Conservation (phyloP, 2,329 filamentous ascomycete species). For the Aspergillus brunneoviolaceus region DNA sequence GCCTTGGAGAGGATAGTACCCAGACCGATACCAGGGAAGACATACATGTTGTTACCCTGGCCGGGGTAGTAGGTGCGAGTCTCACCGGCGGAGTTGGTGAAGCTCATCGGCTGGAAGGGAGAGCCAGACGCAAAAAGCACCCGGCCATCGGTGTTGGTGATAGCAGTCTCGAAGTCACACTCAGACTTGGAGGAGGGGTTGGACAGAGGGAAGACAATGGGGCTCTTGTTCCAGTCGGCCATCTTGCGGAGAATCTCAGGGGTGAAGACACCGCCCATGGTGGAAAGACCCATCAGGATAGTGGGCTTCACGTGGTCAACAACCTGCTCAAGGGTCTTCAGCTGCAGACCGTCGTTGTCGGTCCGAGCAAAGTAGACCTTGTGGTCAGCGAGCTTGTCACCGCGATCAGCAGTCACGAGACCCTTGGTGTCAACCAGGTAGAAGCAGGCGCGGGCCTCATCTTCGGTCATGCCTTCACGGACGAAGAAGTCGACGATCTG, state of each 20-base stretch:
- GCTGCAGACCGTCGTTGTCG: slow-evolving; percentile 64
- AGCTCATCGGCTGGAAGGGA: slow-evolving; percentile 74
- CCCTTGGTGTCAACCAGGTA: slow-evolving; percentile 97
- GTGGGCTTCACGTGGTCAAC: slow-evolving; percentile 94
- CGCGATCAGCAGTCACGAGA: slow-evolving; percentile 87
- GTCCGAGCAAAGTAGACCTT: slow-evolving; percentile 67
- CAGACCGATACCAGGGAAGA: slow-evolving; percentile 94
- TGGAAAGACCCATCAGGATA: slow-evolving; percentile 89
- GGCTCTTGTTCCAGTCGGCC: slow-evolving; percentile 66
- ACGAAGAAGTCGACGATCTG: slow-evolving; percentile 98
- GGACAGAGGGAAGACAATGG: slow-evolving; percentile 93
- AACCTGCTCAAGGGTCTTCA: slow-evolving; percentile 81
- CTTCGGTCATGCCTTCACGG: slow-evolving; percentile 82
- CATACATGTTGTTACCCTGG: slow-evolving; percentile 81
- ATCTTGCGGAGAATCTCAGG: slow-evolving; percentile 73
- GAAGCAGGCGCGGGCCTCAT: slow-evolving; percentile 86
- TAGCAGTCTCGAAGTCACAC: slow-evolving; percentile 92
- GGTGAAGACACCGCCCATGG: slow-evolving; percentile 92
- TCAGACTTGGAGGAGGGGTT: slow-evolving; percentile 97
- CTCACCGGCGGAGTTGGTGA: slow-evolving; percentile 59
- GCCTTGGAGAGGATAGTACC: slow-evolving; percentile 90
- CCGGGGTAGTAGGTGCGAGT: slow-evolving; percentile 71
- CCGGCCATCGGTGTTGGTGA: slow-evolving; percentile 85
- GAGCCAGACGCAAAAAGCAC: slow-evolving; percentile 94
- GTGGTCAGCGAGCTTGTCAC: slow-evolving; percentile 90